Percentiles rank a stretch among this genome's conserved stretches.
phyloP scores from a whole-genome alignment of 2,329 filamentous ascomycete species.

The Talaromyces atroroseus region DNA sequence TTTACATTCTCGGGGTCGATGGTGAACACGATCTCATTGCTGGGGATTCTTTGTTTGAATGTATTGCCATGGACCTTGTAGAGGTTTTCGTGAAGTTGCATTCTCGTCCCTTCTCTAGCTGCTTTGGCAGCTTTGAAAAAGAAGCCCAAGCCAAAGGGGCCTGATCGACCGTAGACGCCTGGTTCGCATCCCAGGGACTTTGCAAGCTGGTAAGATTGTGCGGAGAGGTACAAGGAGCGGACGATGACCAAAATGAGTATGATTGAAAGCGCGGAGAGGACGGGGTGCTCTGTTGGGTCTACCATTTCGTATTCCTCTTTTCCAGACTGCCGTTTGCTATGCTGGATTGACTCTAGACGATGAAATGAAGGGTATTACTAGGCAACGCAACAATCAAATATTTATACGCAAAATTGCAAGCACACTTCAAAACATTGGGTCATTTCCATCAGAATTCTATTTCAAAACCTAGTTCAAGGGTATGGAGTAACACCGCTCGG shows the following conservation, averaged over 20 bases:
- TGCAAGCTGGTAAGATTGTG: background rate
- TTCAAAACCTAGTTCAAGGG: too few relatives aligned
- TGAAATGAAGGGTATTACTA: too few relatives aligned
- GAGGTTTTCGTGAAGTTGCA: conserved; percentile 7
- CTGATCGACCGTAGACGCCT: conserved; percentile 5
- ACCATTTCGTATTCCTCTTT: background rate
- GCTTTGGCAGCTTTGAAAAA: conserved; percentile 10
- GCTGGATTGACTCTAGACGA: background rate
- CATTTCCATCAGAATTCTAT: too few relatives aligned
- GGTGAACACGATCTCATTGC: conserved; percentile 12
- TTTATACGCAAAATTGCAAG: too few relatives aligned
- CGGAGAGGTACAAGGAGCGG: background rate
- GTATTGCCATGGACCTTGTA: conserved; percentile 6
- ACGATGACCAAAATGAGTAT: conserved; percentile 1
- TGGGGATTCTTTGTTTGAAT: conserved; percentile 9
- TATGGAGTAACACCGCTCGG: too few relatives aligned
- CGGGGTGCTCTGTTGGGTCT: background rate
- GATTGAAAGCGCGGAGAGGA: background rate
- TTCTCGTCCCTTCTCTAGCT: background rate
- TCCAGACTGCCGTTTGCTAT: background rate
- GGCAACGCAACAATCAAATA: too few relatives aligned
- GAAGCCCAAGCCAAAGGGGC: conserved; percentile 7
- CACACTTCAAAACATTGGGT: too few relatives aligned
- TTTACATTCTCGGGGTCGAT: conserved; percentile 13
- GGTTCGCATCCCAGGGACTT: conserved; percentile 7